phyloP scores from a whole-genome alignment of 176 grass and related monocot genomes.

The Stipa capillata region DNA sequence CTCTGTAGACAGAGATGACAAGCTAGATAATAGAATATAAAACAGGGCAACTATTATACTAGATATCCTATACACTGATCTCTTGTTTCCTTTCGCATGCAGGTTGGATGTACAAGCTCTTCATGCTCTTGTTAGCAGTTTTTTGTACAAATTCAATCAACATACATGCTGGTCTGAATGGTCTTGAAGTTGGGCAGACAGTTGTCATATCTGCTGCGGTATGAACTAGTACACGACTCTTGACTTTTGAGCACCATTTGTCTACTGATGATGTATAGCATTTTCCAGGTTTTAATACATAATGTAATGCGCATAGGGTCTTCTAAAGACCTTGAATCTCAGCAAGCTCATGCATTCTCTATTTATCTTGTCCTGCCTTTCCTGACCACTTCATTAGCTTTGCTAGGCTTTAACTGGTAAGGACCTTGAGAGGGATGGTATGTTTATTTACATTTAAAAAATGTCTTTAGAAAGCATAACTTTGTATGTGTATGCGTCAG shows the following conservation, averaged over 20 bases:
- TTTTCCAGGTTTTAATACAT: slow-evolving; percentile 95
- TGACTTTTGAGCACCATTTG: neutral
- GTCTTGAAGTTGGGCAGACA: slow-evolving; percentile 92
- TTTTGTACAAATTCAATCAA: slow-evolving; percentile 99
- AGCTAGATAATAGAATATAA: neutral
- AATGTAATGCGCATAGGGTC: slow-evolving; percentile 98
- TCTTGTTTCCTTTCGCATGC: slow-evolving; percentile 12
- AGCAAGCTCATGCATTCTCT: slow-evolving; percentile 98
- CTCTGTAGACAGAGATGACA: neutral
- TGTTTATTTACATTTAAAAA: neutral
- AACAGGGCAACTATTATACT: too few species aligned
- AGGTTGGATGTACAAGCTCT: slow-evolving; percentile 90
- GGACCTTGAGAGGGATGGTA: slow-evolving; percentile 4
- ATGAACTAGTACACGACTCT: slow-evolving; percentile 13
- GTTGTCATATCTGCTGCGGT: slow-evolving; percentile 96
- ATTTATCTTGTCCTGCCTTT: slow-evolving; percentile 93
- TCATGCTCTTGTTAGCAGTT: slow-evolving; percentile 92
- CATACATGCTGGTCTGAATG: slow-evolving; percentile 97
- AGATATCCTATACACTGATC: neutral
- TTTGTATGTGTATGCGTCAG: slow-evolving; percentile 33
- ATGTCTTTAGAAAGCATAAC: neutral
- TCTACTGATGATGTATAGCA: neutral
- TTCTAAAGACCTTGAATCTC: slow-evolving; percentile 65
- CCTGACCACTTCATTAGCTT: slow-evolving; percentile 74
- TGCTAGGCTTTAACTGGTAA: slow-evolving; percentile 97